Conservation (phyloP, 2,329 filamentous ascomycete genomes). For the Torrubiella hemipterigena region DNA sequence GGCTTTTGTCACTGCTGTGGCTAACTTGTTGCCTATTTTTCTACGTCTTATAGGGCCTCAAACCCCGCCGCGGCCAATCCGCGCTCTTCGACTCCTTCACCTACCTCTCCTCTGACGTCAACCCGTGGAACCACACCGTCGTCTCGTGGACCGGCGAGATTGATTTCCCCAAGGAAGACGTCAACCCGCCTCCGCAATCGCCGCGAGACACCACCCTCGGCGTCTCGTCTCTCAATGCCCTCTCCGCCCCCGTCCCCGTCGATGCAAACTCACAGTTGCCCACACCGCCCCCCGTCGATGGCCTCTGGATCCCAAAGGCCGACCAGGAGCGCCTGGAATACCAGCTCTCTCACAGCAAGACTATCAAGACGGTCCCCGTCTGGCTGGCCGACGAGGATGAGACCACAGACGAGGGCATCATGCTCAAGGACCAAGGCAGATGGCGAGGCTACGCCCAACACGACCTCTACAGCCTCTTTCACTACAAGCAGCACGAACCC, state of each 20-base stretch:
- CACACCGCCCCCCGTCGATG: conserved; percentile 51
- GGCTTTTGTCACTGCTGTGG: background rate
- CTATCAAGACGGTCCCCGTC: conserved; percentile 72
- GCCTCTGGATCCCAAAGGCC: conserved; percentile 55
- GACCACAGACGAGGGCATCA: conserved; percentile 51
- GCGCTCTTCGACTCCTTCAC: conserved; percentile 86
- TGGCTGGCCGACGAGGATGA: conserved; percentile 77
- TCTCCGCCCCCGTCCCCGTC: conserved; percentile 69
- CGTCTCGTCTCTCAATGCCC: conserved; percentile 52
- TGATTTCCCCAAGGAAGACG: conserved; percentile 34
- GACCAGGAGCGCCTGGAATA: conserved; percentile 65
- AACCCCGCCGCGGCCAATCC: conserved; percentile 72
- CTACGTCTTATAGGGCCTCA: conserved; percentile 47
- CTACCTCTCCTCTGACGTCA: conserved; percentile 71
- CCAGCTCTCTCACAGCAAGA: conserved; percentile 59
- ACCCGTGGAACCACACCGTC: conserved; percentile 82
- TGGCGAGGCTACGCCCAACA: conserved; percentile 89
- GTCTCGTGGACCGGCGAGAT: conserved; percentile 95
- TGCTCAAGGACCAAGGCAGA: conserved; percentile 68
- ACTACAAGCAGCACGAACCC: conserved; percentile 91
- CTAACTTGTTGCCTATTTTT: conserved; percentile 4
- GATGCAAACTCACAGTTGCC: conserved; percentile 44
- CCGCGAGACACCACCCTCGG: conserved; percentile 31
- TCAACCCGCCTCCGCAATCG: conserved; percentile 35
- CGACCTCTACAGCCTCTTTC: conserved; percentile 83